Base-by-base conservation (phyloP, 83 land plant genomes). In the Larix sibirica region DNA sequence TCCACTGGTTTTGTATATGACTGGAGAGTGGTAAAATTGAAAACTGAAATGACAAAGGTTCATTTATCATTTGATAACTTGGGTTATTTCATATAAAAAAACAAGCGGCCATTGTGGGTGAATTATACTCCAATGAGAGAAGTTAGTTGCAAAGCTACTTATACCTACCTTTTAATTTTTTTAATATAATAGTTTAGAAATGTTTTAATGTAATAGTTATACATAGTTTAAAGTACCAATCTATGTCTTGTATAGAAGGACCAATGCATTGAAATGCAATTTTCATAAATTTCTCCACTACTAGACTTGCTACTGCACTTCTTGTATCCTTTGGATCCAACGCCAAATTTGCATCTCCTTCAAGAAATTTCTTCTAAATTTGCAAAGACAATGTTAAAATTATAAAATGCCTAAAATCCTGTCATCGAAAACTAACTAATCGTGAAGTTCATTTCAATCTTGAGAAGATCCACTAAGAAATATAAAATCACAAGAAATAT, bases 231-330 rank as follows among this genome's bases (percentile, higher is more conserved):
- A 28, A 28, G 28, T 28, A 28, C 28, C 28, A 28, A 28, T 28
- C 28, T 61, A 98, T 87, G 47, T 82, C 90, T n/a, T 84, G 88
- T 69, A 87, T 91, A 10, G 87, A 84, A 4, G 92, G 95, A 44
- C 94, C 94, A 44, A 91, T 80, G 80, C 99, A 97, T 70, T 91
- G 89, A 23, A 89, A 88, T 20, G 99, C 93, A n/a, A 97, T 86
- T 76, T 94, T 93, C 59, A 92, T 80, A 26, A 97, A 68, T 79
- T 89, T 92, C 47, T 97, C 97, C 36, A 92, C 24, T 12, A 86
- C 88, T 21, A 90, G 42, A 81, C 75, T 83, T 58, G 86, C 90
- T 21, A 92, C 90, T 18, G 89, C 87, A 17, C 77, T 87, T 36
- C 67, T 82, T 80, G 86, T 86, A 2, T 95, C 79, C 62, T 74